Evolutionary conservation across 495 filamentous ascomycete species (phyloP).

Genomic region (Penicillium taxi): DNA sequence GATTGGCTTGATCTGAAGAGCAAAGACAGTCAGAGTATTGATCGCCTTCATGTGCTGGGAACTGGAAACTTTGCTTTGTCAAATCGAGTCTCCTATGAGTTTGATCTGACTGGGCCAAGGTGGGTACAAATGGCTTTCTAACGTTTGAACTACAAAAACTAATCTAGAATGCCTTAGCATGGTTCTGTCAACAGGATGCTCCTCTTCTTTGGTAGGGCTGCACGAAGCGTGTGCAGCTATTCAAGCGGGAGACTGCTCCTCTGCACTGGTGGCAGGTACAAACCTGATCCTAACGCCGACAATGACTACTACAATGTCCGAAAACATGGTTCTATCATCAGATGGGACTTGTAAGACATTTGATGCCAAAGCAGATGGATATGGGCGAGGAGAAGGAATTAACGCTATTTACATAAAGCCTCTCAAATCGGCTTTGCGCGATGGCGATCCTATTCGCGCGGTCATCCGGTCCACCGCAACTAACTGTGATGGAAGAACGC

Average conservation of each 20-base stretch:
- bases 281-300: slow-evolving; percentile 35
- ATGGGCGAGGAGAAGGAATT: slow-evolving; percentile 52
- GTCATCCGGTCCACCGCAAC: slow-evolving; percentile 31
- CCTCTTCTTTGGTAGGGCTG: slow-evolving; percentile 23
- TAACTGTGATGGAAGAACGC: slow-evolving; percentile 29
- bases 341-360: slow-evolving; percentile 47
- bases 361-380: slow-evolving; percentile 55
- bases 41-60: slow-evolving; percentile 10
- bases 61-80: slow-evolving; percentile 25
- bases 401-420: slow-evolving; percentile 31
- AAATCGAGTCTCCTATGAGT: slow-evolving; percentile 30
- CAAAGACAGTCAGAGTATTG: slow-evolving; percentile 13
- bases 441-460: slow-evolving; percentile 32
- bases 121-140: too few relatives aligned
- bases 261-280: slow-evolving; percentile 35
- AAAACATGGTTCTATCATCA: slow-evolving; percentile 21
- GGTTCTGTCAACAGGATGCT: slow-evolving; percentile 28
- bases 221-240: slow-evolving; percentile 31
- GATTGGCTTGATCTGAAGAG: slow-evolving; percentile 20
- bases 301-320: slow-evolving; percentile 19
- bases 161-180: slow-evolving; percentile 4
- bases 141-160: slow-evolving; percentile 6
- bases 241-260: slow-evolving; percentile 25
- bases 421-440: slow-evolving; percentile 25
- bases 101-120: slow-evolving; percentile 29